Base-by-base conservation (phyloP, 371 early-diverging fungal species). In the Mortierella sp. region DNA sequence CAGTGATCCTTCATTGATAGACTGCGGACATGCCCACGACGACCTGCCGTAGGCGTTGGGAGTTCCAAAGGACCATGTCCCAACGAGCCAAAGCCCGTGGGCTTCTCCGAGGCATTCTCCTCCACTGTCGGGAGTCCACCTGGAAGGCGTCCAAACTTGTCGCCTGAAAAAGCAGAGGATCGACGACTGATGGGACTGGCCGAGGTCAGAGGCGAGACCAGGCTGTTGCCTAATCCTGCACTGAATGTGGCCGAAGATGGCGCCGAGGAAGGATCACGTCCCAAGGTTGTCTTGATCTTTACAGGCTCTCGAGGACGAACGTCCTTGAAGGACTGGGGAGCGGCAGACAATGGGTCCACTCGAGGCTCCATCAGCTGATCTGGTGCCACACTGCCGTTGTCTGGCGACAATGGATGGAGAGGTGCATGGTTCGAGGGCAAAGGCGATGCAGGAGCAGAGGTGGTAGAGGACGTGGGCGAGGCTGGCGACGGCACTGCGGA, bases 1-100 rank as follows among this genome's bases (percentile, higher is more conserved):
- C 71, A 19, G 12, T 71, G 77, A 21, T 76, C 77, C 72, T 68
- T 57, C 72, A 76, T 76, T 12, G 77, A 76, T 60, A 68, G 26
- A 16, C 69, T 76, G 19, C 77, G 72, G 19, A 60, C 25, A 28
- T 72, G 77, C 18, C 72, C 63, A 30, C 75, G 70, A 11, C 56
- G 45, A 12, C 57, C 58, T 6, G 52, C 50, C 1, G 62, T 1
- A 12, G 62, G 59, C 50, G 29, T 52, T 29, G 26, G 30, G 29
- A 21, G 50, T 25, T 9, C 37, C 16, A 25, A 62, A 61, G 45
- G 18, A 46, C 12, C 37, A 37, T 37, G 3, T 37, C 37, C 37
- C 37, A 37, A 5, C 3, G 9, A 37, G 9, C 66, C 75, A 19
- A 15, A 21, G 4, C 18, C 45, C 26, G 47, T 1, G 23, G 66